Evolutionary conservation across 495 filamentous ascomycete genomes (phyloP), one percentile per base, ranked within the genome.

Genomic region (Neurospora terricola): DNA sequence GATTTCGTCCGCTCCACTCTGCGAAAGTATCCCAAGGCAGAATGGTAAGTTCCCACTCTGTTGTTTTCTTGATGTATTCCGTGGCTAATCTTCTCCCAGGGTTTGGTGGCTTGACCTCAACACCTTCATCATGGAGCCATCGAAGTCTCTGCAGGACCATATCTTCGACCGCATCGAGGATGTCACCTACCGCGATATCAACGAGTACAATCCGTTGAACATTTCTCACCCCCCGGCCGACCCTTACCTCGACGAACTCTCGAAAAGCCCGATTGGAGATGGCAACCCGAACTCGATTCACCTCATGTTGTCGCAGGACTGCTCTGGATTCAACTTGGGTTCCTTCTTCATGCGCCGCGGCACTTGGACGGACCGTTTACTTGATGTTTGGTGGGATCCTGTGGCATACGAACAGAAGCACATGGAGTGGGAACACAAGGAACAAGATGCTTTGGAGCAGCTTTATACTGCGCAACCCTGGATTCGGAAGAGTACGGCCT

Each of bases 21-120:
- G 87, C 87, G 89, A 80, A 97, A 97, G 81, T 96, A 98, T 78
- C 96, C 96, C 30, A 87, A 97, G 74, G 96, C 96, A 11, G 94
- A 99, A 85, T 99, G 96, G 96, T 97, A 87, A 79, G 89, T 77
- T 73, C n/a, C 18, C 30, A 14, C 12, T 36, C 43, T 68, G 2
- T 36, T 37, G 2, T 21, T 36, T 48, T 12, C n/a, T 30, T 27
- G 39, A 21, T 23, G 62, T 71, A 54, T 23, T 54, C 23, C 27
- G 54, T 59, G 43, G 71, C 83, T 84, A 79, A 84, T 70, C 12
- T 40, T 14, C 43, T 16, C 36, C 72, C 30, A 97, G 94, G 94
- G 96, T 99, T 77, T 99, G 96, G 96, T 99, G 96, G 96, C 85
- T 99, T 45, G 96, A 99, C 80, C 89, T 98, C 12, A 95, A 97